Evolutionary conservation across 2,329 filamentous ascomycete species (phyloP).

Genomic region (Beauveria varroae): DNA sequence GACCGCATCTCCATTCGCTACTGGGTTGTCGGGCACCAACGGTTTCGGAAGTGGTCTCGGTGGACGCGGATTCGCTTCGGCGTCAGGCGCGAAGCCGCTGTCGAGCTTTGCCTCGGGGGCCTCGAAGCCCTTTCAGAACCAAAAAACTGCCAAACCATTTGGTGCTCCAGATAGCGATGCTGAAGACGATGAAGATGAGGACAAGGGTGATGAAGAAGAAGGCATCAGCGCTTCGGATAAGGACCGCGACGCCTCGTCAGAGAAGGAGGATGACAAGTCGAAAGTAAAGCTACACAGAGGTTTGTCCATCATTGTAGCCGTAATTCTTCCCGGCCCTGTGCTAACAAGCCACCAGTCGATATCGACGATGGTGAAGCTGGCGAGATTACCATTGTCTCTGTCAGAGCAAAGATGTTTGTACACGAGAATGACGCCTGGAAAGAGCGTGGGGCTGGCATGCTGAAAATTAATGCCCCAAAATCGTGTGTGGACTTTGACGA

Average conservation of each 20-base stretch:
- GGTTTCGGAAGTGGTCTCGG: constrained; percentile 41
- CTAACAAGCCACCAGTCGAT: constrained; percentile 40
- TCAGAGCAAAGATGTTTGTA: constrained; percentile 78
- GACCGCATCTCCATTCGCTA: constrained; percentile 40
- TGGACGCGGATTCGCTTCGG: constrained; percentile 35
- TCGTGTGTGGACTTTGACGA: constrained; percentile 49
- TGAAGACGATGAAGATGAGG: constrained; percentile 38
- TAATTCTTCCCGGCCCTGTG: background rate
- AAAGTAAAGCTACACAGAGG: constrained; percentile 59
- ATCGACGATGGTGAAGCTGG: constrained; percentile 83
- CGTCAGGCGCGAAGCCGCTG: constrained; percentile 39
- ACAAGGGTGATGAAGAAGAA: constrained; percentile 31
- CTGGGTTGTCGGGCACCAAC: constrained; percentile 32
- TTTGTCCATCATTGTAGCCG: constrained; percentile 34
- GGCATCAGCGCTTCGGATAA: constrained; percentile 37
- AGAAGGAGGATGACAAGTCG: constrained; percentile 52
- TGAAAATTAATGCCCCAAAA: constrained; percentile 74
- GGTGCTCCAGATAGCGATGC: constrained; percentile 65
- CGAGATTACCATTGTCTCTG: constrained; percentile 66
- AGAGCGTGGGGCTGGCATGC: constrained; percentile 74
- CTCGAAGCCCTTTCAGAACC: constrained; percentile 37
- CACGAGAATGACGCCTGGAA: constrained; percentile 75
- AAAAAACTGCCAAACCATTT: constrained; percentile 64
- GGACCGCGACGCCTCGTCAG: constrained; percentile 37
- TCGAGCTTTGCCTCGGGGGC: constrained; percentile 64